Percentiles rank a stretch among this genome's conserved stretches.
phyloP scores from a whole-genome alignment of 495 filamentous ascomycete genomes.

The Penicillium daleae region DNA sequence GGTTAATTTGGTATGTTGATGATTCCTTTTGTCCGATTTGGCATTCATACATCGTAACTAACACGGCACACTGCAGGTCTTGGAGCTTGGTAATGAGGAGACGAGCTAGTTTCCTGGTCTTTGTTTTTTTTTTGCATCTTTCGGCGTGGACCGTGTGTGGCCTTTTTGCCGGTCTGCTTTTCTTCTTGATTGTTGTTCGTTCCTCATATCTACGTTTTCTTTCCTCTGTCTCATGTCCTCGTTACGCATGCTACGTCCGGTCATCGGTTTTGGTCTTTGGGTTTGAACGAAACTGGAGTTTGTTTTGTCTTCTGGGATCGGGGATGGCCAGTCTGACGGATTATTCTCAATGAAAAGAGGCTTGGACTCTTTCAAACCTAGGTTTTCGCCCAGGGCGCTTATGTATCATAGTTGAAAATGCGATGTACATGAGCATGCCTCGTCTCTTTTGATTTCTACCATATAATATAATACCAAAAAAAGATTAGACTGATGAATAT shows the following conservation, averaged over 20 bases:
- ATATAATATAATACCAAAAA: neutral
- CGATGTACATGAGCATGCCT: conserved; percentile 27
- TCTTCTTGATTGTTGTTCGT: conserved; percentile 10
- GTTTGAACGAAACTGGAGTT: conserved; percentile 37
- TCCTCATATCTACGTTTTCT: conserved; percentile 11
- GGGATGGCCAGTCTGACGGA: conserved; percentile 26
- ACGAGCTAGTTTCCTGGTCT: conserved; percentile 18
- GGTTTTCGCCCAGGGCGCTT: conserved; percentile 19
- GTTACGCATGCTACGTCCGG: conserved; percentile 31
- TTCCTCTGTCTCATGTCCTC: conserved; percentile 26
- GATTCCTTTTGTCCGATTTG: neutral
- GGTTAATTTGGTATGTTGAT: conserved; percentile 58
- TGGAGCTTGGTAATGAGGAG: conserved; percentile 39
- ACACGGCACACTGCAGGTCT: conserved; percentile 24
- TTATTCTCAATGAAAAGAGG: conserved; percentile 22
- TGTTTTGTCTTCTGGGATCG: conserved; percentile 21
- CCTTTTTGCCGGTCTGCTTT: conserved; percentile 16
- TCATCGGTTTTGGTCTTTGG: conserved; percentile 33
- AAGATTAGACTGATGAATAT: neutral
- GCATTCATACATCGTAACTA: conserved; percentile 12
- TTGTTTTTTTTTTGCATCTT: conserved; percentile 30
- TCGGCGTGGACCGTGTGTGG: conserved; percentile 27
- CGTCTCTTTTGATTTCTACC: neutral
- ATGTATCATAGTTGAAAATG: conserved; percentile 36
- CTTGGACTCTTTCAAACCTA: conserved; percentile 13